Conservation (phyloP, 139 green algal species). For the Edaphochlamys debaryana region DNA sequence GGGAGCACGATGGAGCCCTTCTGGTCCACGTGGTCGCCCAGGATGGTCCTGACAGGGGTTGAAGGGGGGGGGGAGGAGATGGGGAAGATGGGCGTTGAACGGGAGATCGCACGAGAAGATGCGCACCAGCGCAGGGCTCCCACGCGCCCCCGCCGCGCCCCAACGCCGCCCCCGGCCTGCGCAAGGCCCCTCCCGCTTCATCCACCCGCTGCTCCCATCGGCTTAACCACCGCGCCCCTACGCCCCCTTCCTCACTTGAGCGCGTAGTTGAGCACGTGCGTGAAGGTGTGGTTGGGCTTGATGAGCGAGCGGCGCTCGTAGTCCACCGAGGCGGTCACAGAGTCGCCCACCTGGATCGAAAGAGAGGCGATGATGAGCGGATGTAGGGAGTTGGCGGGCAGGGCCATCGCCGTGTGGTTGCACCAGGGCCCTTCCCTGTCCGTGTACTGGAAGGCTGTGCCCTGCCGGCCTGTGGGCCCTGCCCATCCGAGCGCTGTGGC, state of each 20-base stretch:
- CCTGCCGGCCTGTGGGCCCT: no score
- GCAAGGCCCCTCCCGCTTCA: no score
- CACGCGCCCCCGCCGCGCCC: no score
- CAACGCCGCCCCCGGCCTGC: no score
- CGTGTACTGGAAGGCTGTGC: no score
- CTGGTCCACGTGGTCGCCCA: constrained; percentile 95
- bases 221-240: background rate
- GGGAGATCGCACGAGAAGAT: background rate
- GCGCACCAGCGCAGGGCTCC: no score
- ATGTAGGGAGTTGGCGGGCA: no score
- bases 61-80: background rate
- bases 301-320: constrained; percentile 83
- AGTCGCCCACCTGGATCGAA: constrained; percentile 82
- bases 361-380: no score
- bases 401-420: no score
- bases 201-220: background rate
- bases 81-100: background rate
- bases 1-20: constrained; percentile 95
- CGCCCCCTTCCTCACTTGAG: constrained; percentile 80
- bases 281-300: constrained; percentile 98
- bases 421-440: no score
- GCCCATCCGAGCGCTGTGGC: no score
- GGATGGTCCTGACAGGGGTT: constrained; percentile 55
- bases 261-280: constrained; percentile 97
- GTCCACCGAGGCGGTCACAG: constrained; percentile 81